These are phyloP conservation scores for Dryadomyces quercivorus DNA, from an alignment of 2,329 filamentous ascomycete genomes.

Conservation along the genomic window DNA sequence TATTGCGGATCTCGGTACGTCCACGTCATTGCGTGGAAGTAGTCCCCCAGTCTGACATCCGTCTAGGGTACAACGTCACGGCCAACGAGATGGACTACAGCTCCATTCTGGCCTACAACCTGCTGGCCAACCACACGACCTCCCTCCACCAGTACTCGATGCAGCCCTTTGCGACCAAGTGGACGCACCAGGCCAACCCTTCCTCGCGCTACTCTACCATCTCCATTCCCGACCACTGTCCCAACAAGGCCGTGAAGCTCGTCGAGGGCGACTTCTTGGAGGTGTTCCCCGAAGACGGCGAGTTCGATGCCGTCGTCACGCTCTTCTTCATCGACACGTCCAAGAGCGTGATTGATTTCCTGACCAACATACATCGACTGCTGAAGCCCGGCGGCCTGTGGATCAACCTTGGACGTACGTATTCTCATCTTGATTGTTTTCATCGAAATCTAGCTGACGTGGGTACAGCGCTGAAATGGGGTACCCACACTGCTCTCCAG, in stretches of 20 bases:
- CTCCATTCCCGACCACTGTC: not conserved
- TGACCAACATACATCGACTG: constrained; percentile 1
- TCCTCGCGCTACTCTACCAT: not conserved
- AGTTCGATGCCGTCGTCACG: constrained; percentile 1
- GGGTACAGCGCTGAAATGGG: not conserved
- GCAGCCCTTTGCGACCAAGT: constrained; percentile 1
- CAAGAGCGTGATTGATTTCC: constrained; percentile 1
- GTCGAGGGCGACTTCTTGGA: constrained; percentile 2
- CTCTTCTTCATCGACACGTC: constrained; percentile 3
- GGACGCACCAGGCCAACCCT: not conserved
- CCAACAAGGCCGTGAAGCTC: constrained; percentile 1
- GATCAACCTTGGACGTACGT: constrained; percentile 3
- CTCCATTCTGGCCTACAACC: not conserved
- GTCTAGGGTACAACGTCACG: not conserved
- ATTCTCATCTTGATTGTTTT: not conserved
- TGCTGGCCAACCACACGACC: not conserved
- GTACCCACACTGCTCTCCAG: not conserved
- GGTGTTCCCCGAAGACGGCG: not conserved
- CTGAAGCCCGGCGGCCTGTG: not conserved
- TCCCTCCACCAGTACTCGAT: not conserved
- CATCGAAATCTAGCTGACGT: too few relatives aligned
- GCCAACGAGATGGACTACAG: constrained; percentile 1
- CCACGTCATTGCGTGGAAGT: too few relatives aligned
- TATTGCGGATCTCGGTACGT: constrained; percentile 1
- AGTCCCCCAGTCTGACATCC: not conserved